phyloP scores from a whole-genome alignment of 2,329 filamentous ascomycete genomes.

The Zymoseptoria tritici region DNA sequence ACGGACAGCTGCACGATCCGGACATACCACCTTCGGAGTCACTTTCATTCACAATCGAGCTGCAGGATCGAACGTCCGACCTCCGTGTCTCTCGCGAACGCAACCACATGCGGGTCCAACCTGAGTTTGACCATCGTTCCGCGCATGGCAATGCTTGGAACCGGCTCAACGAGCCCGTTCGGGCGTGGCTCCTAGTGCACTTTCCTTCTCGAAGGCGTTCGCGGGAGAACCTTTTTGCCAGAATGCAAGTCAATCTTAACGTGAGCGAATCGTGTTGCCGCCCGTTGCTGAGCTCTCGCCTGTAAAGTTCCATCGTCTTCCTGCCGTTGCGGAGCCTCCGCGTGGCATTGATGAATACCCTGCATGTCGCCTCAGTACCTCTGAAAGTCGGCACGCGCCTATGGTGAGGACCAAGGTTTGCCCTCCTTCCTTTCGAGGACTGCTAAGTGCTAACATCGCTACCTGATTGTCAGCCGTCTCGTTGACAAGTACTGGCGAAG shows the following conservation, averaged over 20 bases:
- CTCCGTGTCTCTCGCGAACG: background rate
- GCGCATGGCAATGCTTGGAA: background rate
- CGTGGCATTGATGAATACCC: background rate
- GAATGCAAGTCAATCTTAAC: background rate
- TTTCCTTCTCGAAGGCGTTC: background rate
- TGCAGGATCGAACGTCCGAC: background rate
- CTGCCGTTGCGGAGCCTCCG: background rate
- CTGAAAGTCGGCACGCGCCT: background rate
- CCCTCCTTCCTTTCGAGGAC: background rate
- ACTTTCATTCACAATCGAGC: background rate
- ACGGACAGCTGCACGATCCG: background rate
- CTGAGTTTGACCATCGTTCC: background rate
- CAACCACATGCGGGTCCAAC: background rate
- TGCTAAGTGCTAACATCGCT: background rate
- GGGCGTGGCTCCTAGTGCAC: background rate
- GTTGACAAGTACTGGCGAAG: background rate
- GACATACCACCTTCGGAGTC: background rate
- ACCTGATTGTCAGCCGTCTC: background rate
- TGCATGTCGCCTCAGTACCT: background rate
- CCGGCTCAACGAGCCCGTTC: background rate
- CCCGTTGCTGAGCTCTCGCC: background rate
- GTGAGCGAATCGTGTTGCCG: background rate
- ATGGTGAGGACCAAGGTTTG: background rate
- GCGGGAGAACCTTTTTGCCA: background rate
- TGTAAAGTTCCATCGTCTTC: background rate